Base-by-base conservation (phyloP, 108 stramenopile species). In the Conticribra weissflogii region DNA sequence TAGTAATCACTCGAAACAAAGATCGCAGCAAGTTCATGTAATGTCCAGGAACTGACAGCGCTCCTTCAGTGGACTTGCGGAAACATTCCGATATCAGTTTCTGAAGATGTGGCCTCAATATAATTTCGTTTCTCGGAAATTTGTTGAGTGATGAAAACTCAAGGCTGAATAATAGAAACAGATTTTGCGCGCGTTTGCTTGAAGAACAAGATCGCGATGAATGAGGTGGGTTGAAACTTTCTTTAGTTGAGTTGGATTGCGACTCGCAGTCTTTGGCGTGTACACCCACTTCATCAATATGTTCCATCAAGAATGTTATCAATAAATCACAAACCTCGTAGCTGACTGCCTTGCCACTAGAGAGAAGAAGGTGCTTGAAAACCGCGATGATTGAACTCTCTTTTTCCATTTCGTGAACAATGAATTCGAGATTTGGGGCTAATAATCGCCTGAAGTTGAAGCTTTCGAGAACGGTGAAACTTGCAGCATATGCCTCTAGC, bases 1-100 rank as follows among this genome's bases (percentile, higher is more conserved):
- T 93, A 0, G 94, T 90, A 50, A 98, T 91, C 31, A 86, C 85
- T 41, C 94, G 88, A 70, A 97, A 96, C 19, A 98, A 79, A 14
- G 84, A 79, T 25, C 90, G 84, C 2, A 97, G 75, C 49, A 95
- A 74, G 74, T 84, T 83, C 67, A 84, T 86, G 78, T 91, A 84
- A 65, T 94, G 91, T 47, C 85, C 85, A 23, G 94, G 83, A 81
- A 85, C 79, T 46, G 58, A 61, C 27, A 76, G 66, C 14, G 62
- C 25, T 29, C 49, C 61, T 64, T 85, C 86, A 80, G 88, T 82
- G 3, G 90, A 85, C 15, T 78, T 76, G 4, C 81, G 84, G 32
- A 96, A 63, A 54, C 91, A 92, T 27, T 72, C 81, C 0, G 82
- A 50, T 14, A 94, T 88, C 49, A 98, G 81, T 8, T 54, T 79